phyloP scores from a whole-genome alignment of 225 moss, liverwort and hornwort species.

The Marchantia polymorpha region DNA sequence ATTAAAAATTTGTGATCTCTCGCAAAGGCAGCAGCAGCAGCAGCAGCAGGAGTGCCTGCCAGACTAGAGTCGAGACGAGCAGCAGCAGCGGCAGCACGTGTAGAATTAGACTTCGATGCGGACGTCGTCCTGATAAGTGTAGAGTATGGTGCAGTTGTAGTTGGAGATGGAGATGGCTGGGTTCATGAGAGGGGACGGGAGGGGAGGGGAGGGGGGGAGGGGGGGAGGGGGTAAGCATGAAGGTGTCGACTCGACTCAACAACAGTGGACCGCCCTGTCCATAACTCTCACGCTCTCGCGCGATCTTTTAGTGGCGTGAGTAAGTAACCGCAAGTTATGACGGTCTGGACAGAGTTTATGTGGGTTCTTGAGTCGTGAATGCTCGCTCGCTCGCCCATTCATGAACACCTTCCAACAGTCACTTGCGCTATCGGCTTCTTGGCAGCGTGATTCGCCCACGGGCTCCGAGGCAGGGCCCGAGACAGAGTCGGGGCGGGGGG shows the following conservation, averaged over 20 bases:
- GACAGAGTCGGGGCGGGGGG: not conserved
- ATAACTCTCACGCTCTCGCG: not conserved
- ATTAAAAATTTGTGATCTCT: not conserved
- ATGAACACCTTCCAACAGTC: not conserved
- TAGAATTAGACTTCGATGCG: not conserved
- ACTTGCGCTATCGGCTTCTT: not conserved
- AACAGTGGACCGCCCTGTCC: not conserved
- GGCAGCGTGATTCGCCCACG: not conserved
- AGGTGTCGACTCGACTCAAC: not conserved
- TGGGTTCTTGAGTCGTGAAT: not conserved
- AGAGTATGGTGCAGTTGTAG: not conserved
- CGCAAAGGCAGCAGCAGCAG: not conserved
- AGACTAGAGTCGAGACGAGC: no score
- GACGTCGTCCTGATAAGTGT: not conserved
- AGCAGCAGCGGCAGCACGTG: constrained; percentile 4
- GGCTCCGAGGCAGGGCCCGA: not conserved
- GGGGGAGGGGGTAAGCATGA: no score
- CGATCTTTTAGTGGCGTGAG: not conserved
- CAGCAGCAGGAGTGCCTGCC: no score
- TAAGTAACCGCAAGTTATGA: constrained; percentile 3
- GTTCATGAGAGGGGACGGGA: not conserved
- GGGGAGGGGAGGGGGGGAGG: no score
- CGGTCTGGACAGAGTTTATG: not conserved
- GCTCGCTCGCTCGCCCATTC: not conserved
- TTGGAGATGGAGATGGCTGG: not conserved